These are phyloP conservation scores for Gentiana straminea DNA, from an alignment of 257 asterid species.

Conservation along the genomic window DNA sequence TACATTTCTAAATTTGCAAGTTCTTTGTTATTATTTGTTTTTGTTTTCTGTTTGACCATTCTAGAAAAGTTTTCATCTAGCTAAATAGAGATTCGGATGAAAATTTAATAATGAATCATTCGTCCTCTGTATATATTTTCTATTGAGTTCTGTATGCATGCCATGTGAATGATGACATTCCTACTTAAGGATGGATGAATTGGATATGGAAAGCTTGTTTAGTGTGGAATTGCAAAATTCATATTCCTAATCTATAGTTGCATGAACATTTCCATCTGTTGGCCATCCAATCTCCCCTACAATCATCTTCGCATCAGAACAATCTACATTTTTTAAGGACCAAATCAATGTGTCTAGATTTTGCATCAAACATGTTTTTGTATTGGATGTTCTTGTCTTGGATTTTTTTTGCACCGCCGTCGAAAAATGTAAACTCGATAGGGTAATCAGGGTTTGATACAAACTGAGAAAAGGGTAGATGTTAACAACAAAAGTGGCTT, in stretches of 20 bases:
- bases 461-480: conserved; percentile 29
- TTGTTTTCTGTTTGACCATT: no score
- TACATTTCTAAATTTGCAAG: no score
- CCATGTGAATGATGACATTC: no score
- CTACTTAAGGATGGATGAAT: no score
- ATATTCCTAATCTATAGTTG: conserved; percentile 1
- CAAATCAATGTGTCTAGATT: conserved; percentile 24
- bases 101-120: no score
- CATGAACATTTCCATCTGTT: conserved; percentile 33
- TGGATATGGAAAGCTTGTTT: no score
- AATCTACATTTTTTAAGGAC: conserved; percentile 31
- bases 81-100: no score
- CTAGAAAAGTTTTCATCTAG: no score
- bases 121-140: no score
- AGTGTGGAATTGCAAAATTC: no score
- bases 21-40: no score
- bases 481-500: conserved; percentile 27
- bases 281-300: conserved; percentile 60
- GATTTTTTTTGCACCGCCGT: conserved; percentile 16
- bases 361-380: conserved; percentile 32
- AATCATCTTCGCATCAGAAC: conserved; percentile 13
- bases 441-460: conserved; percentile 11
- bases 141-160: no score
- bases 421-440: conserved; percentile 24
- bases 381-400: conserved; percentile 19